Evolutionary conservation across 768 basidiomycete genomes (phyloP), one percentile per base, ranked within the genome.

Genomic region (Collybiopsis luxurians): DNA sequence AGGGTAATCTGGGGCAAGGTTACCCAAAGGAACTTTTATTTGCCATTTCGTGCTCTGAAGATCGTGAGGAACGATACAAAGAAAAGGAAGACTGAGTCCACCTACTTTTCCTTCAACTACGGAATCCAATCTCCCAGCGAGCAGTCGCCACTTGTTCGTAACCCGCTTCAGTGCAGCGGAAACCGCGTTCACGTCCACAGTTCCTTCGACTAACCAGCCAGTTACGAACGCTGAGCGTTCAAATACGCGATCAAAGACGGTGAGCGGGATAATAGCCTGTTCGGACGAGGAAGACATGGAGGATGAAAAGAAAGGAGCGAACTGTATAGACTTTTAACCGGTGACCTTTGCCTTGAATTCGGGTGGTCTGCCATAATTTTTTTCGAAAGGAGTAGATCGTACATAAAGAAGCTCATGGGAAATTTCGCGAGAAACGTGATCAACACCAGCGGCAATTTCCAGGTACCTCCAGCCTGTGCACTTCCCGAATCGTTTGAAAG

Each of bases 131-230:
- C 72, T 61, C 17, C 70, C 72, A 31, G 71, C 63, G 17, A 73
- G 61, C 40, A 68, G 55, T 24, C 69, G 68, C 72, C 72, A 73
- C 60, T 71, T 73, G 28, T 59, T 56, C 10, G 69, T 73, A 21
- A 75, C 53, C 7, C 67, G 63, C 4, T 60, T 53, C 54, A 78
- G 62, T 7, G 75, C 75, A 26, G 47, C 42, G 3, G 59, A 59
- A 21, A 78, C 57, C 36, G 66, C 67, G 24, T 66, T 55, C n/a
- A 62, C 61, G 61, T 78, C 71, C 45, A 78, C 66, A 24, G 59
- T 65, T 7, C 76, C 76, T 61, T 75, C 68, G 1, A 78, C 69
- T 9, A 78, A 66, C 77, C 77, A 78, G 15, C 74, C 77, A 19
- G 74, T 77, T 17, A 74, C 63, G 56, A 77, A 74, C 1, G 70